Evolutionary conservation across 208 protist species (phyloP).

Genomic region (Leishmania turanica): DNA sequence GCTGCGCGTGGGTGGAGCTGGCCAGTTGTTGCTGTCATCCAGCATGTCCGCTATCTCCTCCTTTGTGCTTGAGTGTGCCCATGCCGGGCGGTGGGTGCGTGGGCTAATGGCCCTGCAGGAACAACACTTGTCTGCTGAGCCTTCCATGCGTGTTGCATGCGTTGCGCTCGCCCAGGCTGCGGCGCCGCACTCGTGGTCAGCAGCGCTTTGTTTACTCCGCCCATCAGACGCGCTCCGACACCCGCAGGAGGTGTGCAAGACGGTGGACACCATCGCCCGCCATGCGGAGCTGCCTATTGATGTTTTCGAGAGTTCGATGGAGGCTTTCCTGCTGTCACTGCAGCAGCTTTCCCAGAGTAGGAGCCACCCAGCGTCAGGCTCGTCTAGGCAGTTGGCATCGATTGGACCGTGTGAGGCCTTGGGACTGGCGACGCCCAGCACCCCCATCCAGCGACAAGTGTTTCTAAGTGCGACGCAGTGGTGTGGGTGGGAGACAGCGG

Average conservation of each 20-base stretch:
- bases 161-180: constrained; percentile 46
- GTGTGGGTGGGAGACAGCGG: constrained; percentile 21
- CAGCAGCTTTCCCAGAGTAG: background rate
- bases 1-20: background rate
- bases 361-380: background rate
- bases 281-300: constrained; percentile 17
- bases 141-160: constrained; percentile 34
- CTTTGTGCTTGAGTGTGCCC: constrained; percentile 71
- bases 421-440: background rate
- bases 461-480: constrained; percentile 36
- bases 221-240: constrained; percentile 16
- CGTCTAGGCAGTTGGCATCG: background rate
- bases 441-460: constrained; percentile 4
- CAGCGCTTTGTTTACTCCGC: constrained; percentile 45
- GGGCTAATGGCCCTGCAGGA: constrained; percentile 65
- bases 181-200: constrained; percentile 48
- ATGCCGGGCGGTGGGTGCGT: constrained; percentile 64
- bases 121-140: constrained; percentile 23
- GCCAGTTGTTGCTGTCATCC: background rate
- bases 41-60: constrained; percentile 61
- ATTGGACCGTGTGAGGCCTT: background rate
- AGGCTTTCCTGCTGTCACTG: constrained; percentile 6
- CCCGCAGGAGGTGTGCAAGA: constrained; percentile 24
- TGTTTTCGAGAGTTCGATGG: constrained; percentile 6
- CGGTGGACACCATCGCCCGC: constrained; percentile 31